phyloP scores from a whole-genome alignment of 2,329 filamentous ascomycete species.

The Pyricularia pennisetigena region DNA sequence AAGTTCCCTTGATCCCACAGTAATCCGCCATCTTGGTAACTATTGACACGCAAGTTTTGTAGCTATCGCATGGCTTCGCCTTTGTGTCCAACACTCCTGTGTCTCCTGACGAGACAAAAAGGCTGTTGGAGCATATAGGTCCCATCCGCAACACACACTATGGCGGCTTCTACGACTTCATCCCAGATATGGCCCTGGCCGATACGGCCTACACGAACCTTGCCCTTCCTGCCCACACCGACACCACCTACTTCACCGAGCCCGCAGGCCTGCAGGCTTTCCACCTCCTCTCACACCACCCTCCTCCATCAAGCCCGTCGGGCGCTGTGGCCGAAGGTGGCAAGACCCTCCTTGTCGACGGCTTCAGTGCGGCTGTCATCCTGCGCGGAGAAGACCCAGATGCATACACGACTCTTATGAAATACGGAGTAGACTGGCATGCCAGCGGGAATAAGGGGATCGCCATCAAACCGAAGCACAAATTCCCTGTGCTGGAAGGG shows the following conservation, averaged over 20 bases:
- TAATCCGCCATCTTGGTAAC: neutral
- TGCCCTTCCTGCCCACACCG: conserved; percentile 76
- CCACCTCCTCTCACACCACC: conserved; percentile 72
- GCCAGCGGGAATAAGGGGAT: conserved; percentile 84
- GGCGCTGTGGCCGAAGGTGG: conserved; percentile 46
- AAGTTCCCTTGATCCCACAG: neutral
- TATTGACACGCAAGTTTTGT: neutral
- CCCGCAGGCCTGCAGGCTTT: conserved; percentile 87
- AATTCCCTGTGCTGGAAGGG: conserved; percentile 64
- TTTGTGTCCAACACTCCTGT: conserved; percentile 63
- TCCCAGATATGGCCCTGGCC: conserved; percentile 75
- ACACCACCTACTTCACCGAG: conserved; percentile 93
- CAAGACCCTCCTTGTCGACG: conserved; percentile 74
- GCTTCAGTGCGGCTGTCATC: conserved; percentile 60
- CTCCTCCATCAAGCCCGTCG: conserved; percentile 14
- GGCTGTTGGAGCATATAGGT: conserved; percentile 69
- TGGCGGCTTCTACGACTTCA: conserved; percentile 72
- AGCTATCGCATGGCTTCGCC: conserved; percentile 65
- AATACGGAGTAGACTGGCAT: conserved; percentile 59
- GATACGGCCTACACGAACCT: conserved; percentile 89
- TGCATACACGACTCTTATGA: conserved; percentile 48
- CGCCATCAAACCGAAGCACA: conserved; percentile 61
- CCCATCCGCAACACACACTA: conserved; percentile 90
- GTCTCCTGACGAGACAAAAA: conserved; percentile 59
- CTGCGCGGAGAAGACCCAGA: conserved; percentile 42